These are phyloP conservation scores for Mycena leptocephala DNA, from an alignment of 768 basidiomycete genomes.

Conservation along the genomic window DNA sequence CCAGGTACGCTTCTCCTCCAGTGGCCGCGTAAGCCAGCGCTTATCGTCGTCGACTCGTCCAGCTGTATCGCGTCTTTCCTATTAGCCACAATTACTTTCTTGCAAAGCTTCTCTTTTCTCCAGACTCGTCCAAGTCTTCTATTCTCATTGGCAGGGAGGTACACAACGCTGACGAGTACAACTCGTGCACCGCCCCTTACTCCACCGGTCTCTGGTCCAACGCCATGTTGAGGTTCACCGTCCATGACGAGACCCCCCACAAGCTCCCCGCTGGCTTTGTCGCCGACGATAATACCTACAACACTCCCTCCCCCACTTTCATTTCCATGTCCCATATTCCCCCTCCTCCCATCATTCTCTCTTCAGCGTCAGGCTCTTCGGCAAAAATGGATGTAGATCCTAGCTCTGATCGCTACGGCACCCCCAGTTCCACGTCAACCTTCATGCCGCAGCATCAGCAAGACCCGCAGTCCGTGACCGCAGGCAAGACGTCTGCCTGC, in stretches of 20 bases:
- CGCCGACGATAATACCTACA: conserved; percentile 17
- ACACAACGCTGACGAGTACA: conserved; percentile 73
- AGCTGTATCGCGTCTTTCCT: conserved; percentile 84
- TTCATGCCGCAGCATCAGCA: conserved; percentile 39
- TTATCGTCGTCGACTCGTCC: conserved; percentile 44
- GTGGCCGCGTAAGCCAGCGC: conserved; percentile 21
- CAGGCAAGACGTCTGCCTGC: conserved; percentile 29
- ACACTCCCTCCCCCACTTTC: conserved; percentile 32
- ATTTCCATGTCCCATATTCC: conserved; percentile 51
- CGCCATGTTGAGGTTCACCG: conserved; percentile 74
- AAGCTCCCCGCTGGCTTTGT: conserved; percentile 47
- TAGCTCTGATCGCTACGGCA: conserved; percentile 3
- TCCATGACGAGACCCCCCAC: conserved; percentile 68
- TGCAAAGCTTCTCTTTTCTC: conserved; percentile 80
- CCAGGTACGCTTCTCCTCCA: conserved; percentile 64
- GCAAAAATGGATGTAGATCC: conserved; percentile 41
- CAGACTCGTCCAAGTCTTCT: conserved; percentile 66
- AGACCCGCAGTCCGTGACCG: conserved; percentile 35
- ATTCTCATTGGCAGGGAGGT: conserved; percentile 78
- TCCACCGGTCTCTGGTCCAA: conserved; percentile 68
- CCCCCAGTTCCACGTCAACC: conserved; percentile 32
- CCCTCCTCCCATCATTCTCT: conserved; percentile 54
- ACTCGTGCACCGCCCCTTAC: conserved; percentile 64
- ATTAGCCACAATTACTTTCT: conserved; percentile 73
- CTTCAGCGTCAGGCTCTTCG: conserved; percentile 38